Evolutionary conservation across 108 stramenopile species (phyloP).

Genomic region (Pinguiococcus pyrenoidosus): DNA sequence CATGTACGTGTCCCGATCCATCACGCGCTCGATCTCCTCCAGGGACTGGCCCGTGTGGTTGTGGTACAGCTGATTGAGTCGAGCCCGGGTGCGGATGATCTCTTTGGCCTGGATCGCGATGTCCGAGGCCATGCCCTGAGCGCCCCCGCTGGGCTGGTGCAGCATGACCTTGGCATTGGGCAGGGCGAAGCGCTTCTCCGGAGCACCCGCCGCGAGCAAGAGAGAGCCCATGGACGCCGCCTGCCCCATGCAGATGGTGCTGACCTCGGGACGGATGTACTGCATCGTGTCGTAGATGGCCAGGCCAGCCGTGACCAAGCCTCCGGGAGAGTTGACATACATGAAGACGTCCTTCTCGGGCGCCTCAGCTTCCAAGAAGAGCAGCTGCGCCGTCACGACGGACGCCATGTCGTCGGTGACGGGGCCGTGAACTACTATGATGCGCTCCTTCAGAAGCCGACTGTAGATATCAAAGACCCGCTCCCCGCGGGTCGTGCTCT

Average conservation of each 20-base stretch:
- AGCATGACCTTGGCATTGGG: slow-evolving; percentile 87
- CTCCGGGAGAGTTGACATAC: slow-evolving; percentile 88
- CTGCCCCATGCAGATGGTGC: slow-evolving; percentile 95
- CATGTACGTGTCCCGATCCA: slow-evolving; percentile 91
- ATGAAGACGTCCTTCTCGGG: slow-evolving; percentile 70
- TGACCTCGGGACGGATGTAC: slow-evolving; percentile 71
- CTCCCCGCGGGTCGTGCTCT: slow-evolving; percentile 49
- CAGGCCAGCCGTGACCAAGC: slow-evolving; percentile 69
- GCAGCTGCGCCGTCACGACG: slow-evolving; percentile 76
- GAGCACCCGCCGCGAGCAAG: slow-evolving; percentile 64
- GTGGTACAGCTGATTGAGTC: slow-evolving; percentile 62
- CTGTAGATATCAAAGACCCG: slow-evolving; percentile 85
- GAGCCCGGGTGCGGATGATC: slow-evolving; percentile 10
- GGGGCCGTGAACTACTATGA: slow-evolving; percentile 81
- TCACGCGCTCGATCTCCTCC: slow-evolving; percentile 57
- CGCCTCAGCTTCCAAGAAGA: slow-evolving; percentile 73
- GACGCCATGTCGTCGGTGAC: slow-evolving; percentile 74
- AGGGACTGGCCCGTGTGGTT: slow-evolving; percentile 62
- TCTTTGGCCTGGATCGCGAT: slow-evolving; percentile 63
- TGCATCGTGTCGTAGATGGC: slow-evolving; percentile 87
- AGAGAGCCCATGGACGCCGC: slow-evolving; percentile 86
- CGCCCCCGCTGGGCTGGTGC: slow-evolving; percentile 85
- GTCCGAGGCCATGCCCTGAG: slow-evolving; percentile 84
- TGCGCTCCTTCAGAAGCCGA: slow-evolving; percentile 82
- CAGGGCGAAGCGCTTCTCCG: slow-evolving; percentile 16